These are phyloP conservation scores for Pugionium cornutum DNA, from an alignment of 345 rosid species.

Conservation along the genomic window DNA sequence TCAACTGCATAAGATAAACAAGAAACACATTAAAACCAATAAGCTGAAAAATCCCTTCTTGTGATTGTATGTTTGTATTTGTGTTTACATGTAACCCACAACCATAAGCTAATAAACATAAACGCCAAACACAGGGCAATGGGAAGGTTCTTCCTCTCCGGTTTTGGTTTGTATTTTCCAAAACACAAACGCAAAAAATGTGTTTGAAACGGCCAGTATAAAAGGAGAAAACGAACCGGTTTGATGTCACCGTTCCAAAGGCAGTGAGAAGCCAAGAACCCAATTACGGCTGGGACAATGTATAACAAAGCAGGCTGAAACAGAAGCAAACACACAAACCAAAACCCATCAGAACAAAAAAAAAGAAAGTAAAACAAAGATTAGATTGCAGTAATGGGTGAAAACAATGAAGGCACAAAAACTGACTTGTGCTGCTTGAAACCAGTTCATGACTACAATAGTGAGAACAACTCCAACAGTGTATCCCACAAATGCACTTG, in stretches of 20 bases:
- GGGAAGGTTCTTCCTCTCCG: not conserved
- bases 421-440: constrained; percentile 96
- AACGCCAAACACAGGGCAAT: not conserved
- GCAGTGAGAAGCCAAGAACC: constrained; percentile 90
- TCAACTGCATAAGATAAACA: constrained; percentile 50
- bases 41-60: not conserved
- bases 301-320: constrained; percentile 95
- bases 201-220: not conserved
- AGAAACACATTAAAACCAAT: not conserved
- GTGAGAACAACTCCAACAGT: constrained; percentile 75
- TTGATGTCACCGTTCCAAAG: constrained; percentile 91
- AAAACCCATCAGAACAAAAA: constrained; percentile 9
- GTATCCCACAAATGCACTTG: constrained; percentile 93
- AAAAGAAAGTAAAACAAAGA: not conserved
- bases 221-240: constrained; percentile 59
- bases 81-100: not conserved
- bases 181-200: not conserved
- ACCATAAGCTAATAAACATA: not conserved
- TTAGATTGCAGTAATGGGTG: not conserved
- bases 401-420: constrained; percentile 1
- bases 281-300: constrained; percentile 90
- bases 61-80: not conserved
- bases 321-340: constrained; percentile 6
- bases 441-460: constrained; percentile 97
- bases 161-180: not conserved